Base-by-base conservation (phyloP, 345 rosid species). In the Isatis tinctoria region DNA sequence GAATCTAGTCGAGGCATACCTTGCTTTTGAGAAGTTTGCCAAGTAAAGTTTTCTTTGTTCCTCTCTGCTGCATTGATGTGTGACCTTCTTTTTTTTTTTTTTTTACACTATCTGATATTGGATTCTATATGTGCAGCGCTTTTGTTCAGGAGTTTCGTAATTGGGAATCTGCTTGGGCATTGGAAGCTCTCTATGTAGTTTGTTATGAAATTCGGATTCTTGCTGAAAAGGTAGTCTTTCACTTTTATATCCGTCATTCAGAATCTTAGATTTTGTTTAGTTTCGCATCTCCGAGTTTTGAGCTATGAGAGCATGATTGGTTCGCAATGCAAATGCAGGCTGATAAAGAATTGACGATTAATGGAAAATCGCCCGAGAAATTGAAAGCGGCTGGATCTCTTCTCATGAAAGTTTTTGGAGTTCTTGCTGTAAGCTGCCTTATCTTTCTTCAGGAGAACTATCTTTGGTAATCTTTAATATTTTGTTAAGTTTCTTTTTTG, bases 121-220 rank as follows among this genome's bases (percentile, higher is more conserved):
- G 44, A 40, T 60, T 73, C 36, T 67, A 26, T 65, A 40, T 72
- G 40, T 63, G 75, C 83, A 92, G 98, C 67, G 96, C 97, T 57
- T 92, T 95, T 66, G 72, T 89, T 78, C 99, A 92, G 87, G 99
- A 95, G 88, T 95, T 95, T 78, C 85, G 99, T 76, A 95, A 90
- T 78, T 95, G 99, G 98, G 98, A 95, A 69, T 92, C 98, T 0
- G 86, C 97, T 2, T 92, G 97, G 98, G 99, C 99, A 10, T 79
- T 95, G 82, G 93, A 90, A 79, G 85, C 99, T 27, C 63, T 95
- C 37, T 90, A 87, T 83, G 92, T 83, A 8, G 78, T 95, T 81
- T 92, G 90, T 71, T 95, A 92, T 72, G 98, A 95, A 81, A 84
- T 95, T 74, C 85, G 99, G 82, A 79, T 95, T 83, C 98, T 95